Evolutionary conservation across 2,329 filamentous ascomycete genomes (phyloP), one percentile per base, ranked within the genome.

Genomic region (Seiridium cupressi): DNA sequence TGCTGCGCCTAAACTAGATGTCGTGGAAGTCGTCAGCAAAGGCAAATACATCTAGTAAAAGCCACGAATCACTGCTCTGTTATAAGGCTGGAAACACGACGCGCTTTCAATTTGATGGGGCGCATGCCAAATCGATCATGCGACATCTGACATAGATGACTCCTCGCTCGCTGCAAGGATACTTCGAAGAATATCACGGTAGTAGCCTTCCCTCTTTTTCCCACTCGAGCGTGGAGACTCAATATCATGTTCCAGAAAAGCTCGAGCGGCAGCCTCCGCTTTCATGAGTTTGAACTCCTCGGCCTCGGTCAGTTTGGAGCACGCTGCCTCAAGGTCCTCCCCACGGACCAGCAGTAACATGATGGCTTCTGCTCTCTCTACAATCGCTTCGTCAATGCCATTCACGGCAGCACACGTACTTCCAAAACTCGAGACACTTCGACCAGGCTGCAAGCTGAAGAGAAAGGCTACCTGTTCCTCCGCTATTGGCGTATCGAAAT

Each of bases 381-480:
- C 83, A 8, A 98, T 84, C 4, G 83, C 80, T 18, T 76, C 69
- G 36, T 92, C 88, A 11, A 99, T 87, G 1, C 93, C 93, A 68
- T 96, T 97, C 73, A 96, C 84, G 3, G 88, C 87, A 35, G 95
- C 95, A 70, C 95, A 98, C 74, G 85, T 84, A 35, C 88, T 91
- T 0, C 95, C 95, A 69, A 96, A 96, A 70, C 93, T 97, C 11
- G 90, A 89, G 6, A 80, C 86, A 66, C 89, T 94, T 59, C 88
- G 83, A 0, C 93, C 93, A 2, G 79, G 66, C 3, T 75, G 69
- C n/a, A 89, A 76, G 35, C 86, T 89, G 73, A 94, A 96, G 1
- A 97, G 82, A 68, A 90, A 92, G 0, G 84, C 87, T 36, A 93
- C 81, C 64, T 91, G 87, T 1, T 90, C 82, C 34, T 88, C 83